A percentile compares a stretch with the other conserved stretches of the same genome.
These are phyloP conservation scores for Candida verbasci DNA, from an alignment of 805 yeast species.

Conservation along the genomic window DNA sequence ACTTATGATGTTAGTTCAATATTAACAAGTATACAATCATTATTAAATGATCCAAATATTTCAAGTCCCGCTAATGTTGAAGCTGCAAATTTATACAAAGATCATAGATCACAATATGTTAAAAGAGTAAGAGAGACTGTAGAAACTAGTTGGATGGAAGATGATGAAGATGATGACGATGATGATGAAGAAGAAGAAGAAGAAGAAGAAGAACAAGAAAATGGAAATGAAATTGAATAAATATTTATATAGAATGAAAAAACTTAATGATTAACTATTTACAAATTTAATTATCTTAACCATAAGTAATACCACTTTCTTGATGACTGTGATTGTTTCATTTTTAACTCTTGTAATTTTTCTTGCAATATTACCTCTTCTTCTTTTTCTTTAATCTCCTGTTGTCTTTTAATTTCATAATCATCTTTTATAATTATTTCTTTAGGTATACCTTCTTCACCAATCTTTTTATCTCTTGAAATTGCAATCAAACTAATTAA, in stretches of 20 bases:
- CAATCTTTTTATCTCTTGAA: slow-evolving; percentile 50
- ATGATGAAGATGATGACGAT: slow-evolving; percentile 55
- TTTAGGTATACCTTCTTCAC: slow-evolving; percentile 39
- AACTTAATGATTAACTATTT: too few relatives aligned
- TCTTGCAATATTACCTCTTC: slow-evolving; percentile 12
- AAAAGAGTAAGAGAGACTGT: slow-evolving; percentile 93
- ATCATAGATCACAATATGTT: slow-evolving; percentile 87
- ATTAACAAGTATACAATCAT: slow-evolving; percentile 85
- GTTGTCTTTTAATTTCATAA: slow-evolving; percentile 27
- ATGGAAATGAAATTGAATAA: background rate
- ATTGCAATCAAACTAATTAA: slow-evolving; percentile 49
- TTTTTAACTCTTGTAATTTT: slow-evolving; percentile 13
- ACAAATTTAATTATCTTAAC: slow-evolving; percentile 27
- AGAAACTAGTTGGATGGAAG: slow-evolving; percentile 90
- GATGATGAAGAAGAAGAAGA: slow-evolving; percentile 35
- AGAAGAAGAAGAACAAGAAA: slow-evolving; percentile 12
- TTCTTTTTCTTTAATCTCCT: slow-evolving; percentile 14
- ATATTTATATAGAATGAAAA: too few relatives aligned
- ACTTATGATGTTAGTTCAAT: slow-evolving; percentile 97
- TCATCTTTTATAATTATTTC: slow-evolving; percentile 37
- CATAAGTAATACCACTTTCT: slow-evolving; percentile 51
- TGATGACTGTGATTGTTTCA: slow-evolving; percentile 8
- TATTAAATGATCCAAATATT: slow-evolving; percentile 93
- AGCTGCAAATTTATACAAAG: slow-evolving; percentile 93
- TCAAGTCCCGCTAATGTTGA: slow-evolving; percentile 97